These are phyloP conservation scores for Nicotiana undulata DNA, from an alignment of 257 asterid species.

Conservation along the genomic window DNA sequence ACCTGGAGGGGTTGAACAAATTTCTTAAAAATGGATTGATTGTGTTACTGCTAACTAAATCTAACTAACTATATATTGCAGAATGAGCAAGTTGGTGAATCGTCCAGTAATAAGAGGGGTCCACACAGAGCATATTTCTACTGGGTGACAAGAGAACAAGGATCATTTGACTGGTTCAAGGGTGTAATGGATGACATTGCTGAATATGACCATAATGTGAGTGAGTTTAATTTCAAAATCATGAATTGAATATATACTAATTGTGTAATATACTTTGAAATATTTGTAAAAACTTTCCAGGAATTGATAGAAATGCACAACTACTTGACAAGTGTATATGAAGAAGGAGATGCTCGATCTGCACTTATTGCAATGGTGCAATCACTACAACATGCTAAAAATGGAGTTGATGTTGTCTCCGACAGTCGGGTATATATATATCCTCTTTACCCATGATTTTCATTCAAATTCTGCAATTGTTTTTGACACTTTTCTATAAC, in stretches of 20 bases:
- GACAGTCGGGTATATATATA: constrained; percentile 52
- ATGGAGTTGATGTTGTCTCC: constrained; percentile 85
- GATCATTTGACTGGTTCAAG: constrained; percentile 93
- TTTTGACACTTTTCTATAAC: neutral
- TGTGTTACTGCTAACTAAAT: neutral
- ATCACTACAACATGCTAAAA: constrained; percentile 86
- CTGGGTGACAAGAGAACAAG: constrained; percentile 97
- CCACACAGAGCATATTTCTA: constrained; percentile 81
- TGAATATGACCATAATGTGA: constrained; percentile 62
- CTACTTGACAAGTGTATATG: constrained; percentile 82
- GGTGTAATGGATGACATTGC: constrained; percentile 96
- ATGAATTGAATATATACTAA: neutral
- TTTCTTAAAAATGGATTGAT: too few relatives aligned
- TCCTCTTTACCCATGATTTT: neutral
- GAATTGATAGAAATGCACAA: constrained; percentile 83
- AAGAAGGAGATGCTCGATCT: constrained; percentile 96
- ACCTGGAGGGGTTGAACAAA: too few relatives aligned
- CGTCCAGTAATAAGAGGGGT: constrained; percentile 22
- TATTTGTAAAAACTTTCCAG: constrained; percentile 21
- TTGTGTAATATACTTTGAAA: neutral
- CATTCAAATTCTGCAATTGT: neutral
- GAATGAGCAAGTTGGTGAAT: constrained; percentile 14
- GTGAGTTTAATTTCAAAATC: constrained; percentile 25
- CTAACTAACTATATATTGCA: too few relatives aligned
- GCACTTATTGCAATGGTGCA: constrained; percentile 93